A percentile compares a stretch with the other conserved stretches of the same genome.
phyloP scores from a whole-genome alignment of 192 early-diverging fungal species.

The Phycomyces nitens region DNA sequence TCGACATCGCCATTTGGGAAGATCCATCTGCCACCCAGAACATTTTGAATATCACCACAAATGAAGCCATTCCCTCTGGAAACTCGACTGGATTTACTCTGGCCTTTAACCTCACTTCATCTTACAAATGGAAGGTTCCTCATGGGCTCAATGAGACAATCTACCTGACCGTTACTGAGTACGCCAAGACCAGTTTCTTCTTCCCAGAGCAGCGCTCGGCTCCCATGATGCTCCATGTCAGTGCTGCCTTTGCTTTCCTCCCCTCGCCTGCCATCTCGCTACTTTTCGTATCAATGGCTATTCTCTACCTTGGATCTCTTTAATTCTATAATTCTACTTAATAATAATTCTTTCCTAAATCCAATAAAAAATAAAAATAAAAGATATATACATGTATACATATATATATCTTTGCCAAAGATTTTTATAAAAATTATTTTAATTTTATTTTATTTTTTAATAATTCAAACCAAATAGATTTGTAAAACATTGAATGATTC shows the following conservation, averaged over 20 bases:
- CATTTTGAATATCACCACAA: conserved; percentile 7
- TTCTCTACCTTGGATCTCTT: not conserved
- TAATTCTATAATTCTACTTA: too few relatives aligned
- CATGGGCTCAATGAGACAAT: conserved; percentile 9
- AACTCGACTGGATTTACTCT: conserved; percentile 17
- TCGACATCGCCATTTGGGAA: conserved; percentile 16
- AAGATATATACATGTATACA: not conserved
- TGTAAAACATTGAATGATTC: not conserved
- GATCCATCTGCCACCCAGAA: not conserved
- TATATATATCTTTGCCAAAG: not conserved
- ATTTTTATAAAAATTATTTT: conserved; percentile 1
- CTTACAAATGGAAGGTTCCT: conserved; percentile 22
- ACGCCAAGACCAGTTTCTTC: not conserved
- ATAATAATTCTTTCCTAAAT: not conserved
- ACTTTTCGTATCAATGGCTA: not conserved
- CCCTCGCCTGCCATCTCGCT: not conserved
- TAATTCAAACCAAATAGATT: not conserved
- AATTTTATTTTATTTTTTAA: not conserved
- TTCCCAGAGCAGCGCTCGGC: conserved; percentile 1
- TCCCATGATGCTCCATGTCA: conserved; percentile 10
- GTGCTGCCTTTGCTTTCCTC: not conserved
- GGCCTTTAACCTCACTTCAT: conserved; percentile 5
- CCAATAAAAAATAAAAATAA: conserved; percentile 3
- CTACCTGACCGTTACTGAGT: conserved; percentile 8
- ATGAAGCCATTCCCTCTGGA: conserved; percentile 10